Base-by-base conservation (phyloP, 176 grass and related monocot genomes). In the Eleusine indica region DNA sequence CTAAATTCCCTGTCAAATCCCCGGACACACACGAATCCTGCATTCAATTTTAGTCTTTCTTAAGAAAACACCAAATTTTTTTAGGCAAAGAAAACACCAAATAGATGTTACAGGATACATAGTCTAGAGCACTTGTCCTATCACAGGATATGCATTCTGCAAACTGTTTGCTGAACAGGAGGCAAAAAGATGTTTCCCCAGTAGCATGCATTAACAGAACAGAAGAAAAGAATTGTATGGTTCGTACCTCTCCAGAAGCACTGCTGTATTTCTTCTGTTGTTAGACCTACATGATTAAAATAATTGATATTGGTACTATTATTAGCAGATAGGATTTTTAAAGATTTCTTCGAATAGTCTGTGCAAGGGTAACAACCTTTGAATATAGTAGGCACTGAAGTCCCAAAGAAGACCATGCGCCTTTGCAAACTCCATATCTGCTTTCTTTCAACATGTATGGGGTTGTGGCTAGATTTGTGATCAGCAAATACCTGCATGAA, bases 221-320 rank as follows among this genome's bases (percentile, higher is more conserved):
- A 56, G 47, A 68, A 40, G 28, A 70, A 66, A 78, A 5, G 22
- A 13, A 30, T 30, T 46, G 56, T 71, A 67, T 21, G 83, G 69
- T 68, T 60, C 60, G 51, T 96, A 99, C 96, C 96, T 95, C 89
- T 95, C 96, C 96, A 99, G 73, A 99, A 99, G 78, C 96, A 99
- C 35, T 87, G 84, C 64, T 99, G 96, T 94, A 96, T 86, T 89
- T 87, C 87, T 85, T 91, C 89, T 60, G 96, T 96, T 83, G 87
- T 88, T 81, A 99, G 67, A 86, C 96, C 96, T 99, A 86, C 43
- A 78, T 78, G 84, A 81, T 46, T 35, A 66, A 91, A 83, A 84
- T 46, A 81, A 65, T 7, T 82, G 73, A 49, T 84, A 72, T 89
- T 65, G 57, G 85, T 66, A 71, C 71, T 28, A 21, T 66, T 48